Percentiles rank a stretch among this genome's conserved stretches.
Conservation (phyloP, 148 eudicot species). For the Rhododendron ferrugineum region DNA sequence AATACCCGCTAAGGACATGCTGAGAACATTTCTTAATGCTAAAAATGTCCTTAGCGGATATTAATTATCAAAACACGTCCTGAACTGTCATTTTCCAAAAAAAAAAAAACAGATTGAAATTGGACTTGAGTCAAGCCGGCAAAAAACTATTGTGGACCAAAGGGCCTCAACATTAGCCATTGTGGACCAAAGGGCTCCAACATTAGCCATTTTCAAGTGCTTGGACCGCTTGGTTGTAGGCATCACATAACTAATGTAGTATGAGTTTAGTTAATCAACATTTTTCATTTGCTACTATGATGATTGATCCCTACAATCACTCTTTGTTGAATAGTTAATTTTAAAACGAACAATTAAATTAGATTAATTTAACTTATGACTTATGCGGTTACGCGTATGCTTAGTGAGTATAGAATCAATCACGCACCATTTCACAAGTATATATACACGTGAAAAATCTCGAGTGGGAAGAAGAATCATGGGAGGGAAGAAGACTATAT, state of each 20-base stretch:
- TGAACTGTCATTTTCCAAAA: background rate
- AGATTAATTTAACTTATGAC: too few relatives aligned
- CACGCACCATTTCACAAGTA: background rate
- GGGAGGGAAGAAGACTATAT: background rate
- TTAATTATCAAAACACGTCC: too few relatives aligned
- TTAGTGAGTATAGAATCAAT: background rate
- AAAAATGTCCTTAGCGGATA: too few relatives aligned
- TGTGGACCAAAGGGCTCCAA: too few relatives aligned
- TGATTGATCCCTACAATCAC: background rate
- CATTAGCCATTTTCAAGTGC: background rate
- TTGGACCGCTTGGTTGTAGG: too few relatives aligned
- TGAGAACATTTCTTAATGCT: too few relatives aligned
- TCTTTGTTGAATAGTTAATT: background rate
- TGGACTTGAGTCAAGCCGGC: background rate
- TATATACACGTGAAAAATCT: background rate
- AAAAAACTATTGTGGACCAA: background rate
- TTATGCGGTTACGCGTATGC: background rate
- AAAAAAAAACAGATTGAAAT: background rate
- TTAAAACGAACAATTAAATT: too few relatives aligned
- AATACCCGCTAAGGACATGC: too few relatives aligned
- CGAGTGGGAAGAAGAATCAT: background rate
- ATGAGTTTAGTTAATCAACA: background rate
- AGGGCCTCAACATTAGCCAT: background rate
- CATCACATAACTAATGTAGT: too few relatives aligned
- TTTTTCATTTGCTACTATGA: background rate